Percentiles rank a stretch among this genome's conserved stretches.
phyloP scores from a whole-genome alignment of 441 rosid species.

The Geranium incanum region DNA sequence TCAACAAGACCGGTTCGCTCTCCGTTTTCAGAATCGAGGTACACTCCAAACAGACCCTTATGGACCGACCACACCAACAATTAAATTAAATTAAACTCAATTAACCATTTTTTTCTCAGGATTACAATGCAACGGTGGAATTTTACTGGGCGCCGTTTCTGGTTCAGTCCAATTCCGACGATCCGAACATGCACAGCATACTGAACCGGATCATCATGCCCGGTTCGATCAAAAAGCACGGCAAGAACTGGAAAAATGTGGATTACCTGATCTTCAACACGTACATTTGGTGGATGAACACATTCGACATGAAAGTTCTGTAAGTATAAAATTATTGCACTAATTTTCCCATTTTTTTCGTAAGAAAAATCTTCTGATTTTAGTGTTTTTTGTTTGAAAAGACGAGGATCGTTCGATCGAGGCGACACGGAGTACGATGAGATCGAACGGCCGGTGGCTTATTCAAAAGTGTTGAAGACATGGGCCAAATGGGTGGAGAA shows the following conservation, averaged over 20 bases:
- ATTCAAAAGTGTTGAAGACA: slow-evolving; percentile 35
- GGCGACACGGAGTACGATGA: slow-evolving; percentile 30
- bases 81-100: too few relatives aligned
- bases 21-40: slow-evolving; percentile 65
- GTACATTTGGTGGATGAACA: slow-evolving; percentile 99
- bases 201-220: slow-evolving; percentile 79
- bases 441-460: slow-evolving; percentile 25
- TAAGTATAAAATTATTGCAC: slow-evolving; percentile 26
- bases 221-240: slow-evolving; percentile 74
- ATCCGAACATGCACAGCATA: slow-evolving; percentile 72
- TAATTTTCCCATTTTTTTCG: not conserved
- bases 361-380: not conserved
- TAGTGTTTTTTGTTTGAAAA: not conserved
- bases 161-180: slow-evolving; percentile 85
- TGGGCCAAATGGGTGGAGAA: slow-evolving; percentile 49
- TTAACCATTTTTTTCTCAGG: slow-evolving; percentile 27
- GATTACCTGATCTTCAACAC: slow-evolving; percentile 84
- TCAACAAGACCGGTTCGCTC: slow-evolving; percentile 65
- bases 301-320: slow-evolving; percentile 75
- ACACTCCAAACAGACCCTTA: not conserved
- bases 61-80: not conserved
- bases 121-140: slow-evolving; percentile 81
- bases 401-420: slow-evolving; percentile 33
- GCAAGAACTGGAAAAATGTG: slow-evolving; percentile 61
- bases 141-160: slow-evolving; percentile 96